Percentiles rank a stretch among this genome's conserved stretches.
Conservation (phyloP, 1,284 basidiomycete species). For the Malassezia brasiliensis region DNA sequence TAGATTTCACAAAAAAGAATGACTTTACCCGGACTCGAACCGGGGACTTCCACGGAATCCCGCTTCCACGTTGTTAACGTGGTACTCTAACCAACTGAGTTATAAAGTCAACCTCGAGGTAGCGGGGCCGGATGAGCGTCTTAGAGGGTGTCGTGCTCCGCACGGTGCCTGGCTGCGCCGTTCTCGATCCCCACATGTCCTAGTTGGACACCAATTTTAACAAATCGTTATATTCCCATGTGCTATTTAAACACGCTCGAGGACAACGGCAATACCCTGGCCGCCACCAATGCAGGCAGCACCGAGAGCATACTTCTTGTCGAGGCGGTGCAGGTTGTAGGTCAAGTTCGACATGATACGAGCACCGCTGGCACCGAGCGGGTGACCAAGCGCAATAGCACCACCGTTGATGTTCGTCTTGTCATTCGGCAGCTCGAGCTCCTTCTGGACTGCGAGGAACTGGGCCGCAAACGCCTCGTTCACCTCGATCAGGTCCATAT, state of each 20-base stretch:
- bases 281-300: conserved; percentile 55
- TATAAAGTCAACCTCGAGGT: conserved; percentile 10
- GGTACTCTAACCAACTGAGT: conserved; percentile 22
- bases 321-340: conserved; percentile 53
- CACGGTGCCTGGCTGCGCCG: no score
- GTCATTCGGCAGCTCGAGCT: conserved; percentile 60
- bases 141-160: no score
- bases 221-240: no score
- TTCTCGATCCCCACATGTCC: no score
- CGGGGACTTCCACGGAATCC: conserved; percentile 18
- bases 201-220: no score
- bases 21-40: conserved; percentile 21
- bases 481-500: conserved; percentile 55
- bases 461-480: conserved; percentile 87
- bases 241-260: conserved; percentile 42
- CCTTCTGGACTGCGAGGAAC: conserved; percentile 79
- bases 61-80: conserved; percentile 16
- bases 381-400: conserved; percentile 54
- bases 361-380: conserved; percentile 54
- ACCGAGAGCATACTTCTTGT: conserved; percentile 55
- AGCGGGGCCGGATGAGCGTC: no score
- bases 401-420: conserved; percentile 55
- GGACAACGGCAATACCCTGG: conserved; percentile 51
- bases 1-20: conserved; percentile 5
- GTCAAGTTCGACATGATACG: conserved; percentile 54